Base-by-base conservation (phyloP, 108 stramenopile species). In the Chaetoceros tenuissimus region DNA sequence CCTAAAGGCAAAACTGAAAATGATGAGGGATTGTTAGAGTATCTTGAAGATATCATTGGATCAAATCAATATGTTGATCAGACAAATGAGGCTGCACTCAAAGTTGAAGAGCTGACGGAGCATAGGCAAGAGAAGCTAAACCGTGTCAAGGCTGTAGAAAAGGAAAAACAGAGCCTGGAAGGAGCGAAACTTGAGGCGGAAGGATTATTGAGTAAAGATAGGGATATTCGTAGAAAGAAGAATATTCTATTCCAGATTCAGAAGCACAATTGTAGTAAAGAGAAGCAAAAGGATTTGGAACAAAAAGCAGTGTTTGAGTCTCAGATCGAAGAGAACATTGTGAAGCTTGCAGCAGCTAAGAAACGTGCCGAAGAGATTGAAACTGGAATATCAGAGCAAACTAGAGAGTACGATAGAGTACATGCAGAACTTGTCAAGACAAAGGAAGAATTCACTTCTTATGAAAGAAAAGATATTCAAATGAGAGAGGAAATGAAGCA, bases 41-140 rank as follows among this genome's bases (percentile, higher is more conserved):
- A 98, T 66, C 73, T 99, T 44, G 98, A 99, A 63, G 98, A 99
- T 62, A 99, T 99, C 48, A 99, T 99, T 65, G 98, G 98, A 25
- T 82, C 79, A 26, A 95, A 97, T 74, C 83, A 92, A 50, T 96
- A 71, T 64, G 85, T 99, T 20, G 89, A 84, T 40, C 82, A 81
- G 13, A 92, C 96, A 5, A 91, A 86, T 50, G 69, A 74, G 54
- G 91, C 93, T 2, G 76, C 85, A 0, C 85, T 75, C 57, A 73
- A 73, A 52, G 89, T 97, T 5, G 98, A 97, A 45, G 73, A 60
- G 31, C 62, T 94, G 29, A 74, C 82, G 1, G 92, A 91, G 56
- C 53, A 64, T 1, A 75, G 95, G 21, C 81, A 82, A 63, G 94
- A 91, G 62, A 96, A 92, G 67, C 75, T 99, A 25, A 94, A 96